Conservation (phyloP, 192 early-diverging fungal species). For the Geranomyces variabilis region DNA sequence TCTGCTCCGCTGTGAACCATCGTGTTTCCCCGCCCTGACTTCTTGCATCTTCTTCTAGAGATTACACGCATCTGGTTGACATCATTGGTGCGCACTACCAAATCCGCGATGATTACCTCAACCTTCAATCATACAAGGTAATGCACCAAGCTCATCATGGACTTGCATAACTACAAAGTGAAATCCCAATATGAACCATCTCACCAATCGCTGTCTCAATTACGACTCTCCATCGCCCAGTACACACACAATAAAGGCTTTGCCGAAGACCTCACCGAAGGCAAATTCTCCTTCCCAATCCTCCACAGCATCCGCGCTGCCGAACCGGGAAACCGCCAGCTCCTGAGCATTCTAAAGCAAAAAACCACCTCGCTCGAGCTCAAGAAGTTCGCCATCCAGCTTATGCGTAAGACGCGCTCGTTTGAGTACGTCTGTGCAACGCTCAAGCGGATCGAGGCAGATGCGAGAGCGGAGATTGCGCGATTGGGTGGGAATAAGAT, state of each 20-base stretch:
- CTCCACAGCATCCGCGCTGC: constrained; percentile 77
- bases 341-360: constrained; percentile 89
- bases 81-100: constrained; percentile 94
- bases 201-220: background rate
- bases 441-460: constrained; percentile 65
- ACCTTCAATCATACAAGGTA: constrained; percentile 82
- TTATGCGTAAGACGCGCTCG: constrained; percentile 76
- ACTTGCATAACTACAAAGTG: background rate
- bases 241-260: constrained; percentile 96
- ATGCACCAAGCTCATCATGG: background rate
- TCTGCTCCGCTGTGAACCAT: no score
- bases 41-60: constrained; percentile 43
- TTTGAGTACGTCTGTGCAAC: constrained; percentile 79
- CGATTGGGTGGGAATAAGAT: constrained; percentile 78
- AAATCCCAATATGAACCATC: no score
- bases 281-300: constrained; percentile 97
- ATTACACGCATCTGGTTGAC: constrained; percentile 82
- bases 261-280: constrained; percentile 98
- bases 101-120: constrained; percentile 96
- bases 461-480: constrained; percentile 65
- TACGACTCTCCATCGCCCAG: constrained; percentile 35
- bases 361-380: constrained; percentile 78
- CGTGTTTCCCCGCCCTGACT: no score
- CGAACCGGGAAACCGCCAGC: constrained; percentile 62
- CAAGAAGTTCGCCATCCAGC: constrained; percentile 82